Conservation (phyloP, 495 filamentous ascomycete genomes). For the Hamigera avellanea region DNA sequence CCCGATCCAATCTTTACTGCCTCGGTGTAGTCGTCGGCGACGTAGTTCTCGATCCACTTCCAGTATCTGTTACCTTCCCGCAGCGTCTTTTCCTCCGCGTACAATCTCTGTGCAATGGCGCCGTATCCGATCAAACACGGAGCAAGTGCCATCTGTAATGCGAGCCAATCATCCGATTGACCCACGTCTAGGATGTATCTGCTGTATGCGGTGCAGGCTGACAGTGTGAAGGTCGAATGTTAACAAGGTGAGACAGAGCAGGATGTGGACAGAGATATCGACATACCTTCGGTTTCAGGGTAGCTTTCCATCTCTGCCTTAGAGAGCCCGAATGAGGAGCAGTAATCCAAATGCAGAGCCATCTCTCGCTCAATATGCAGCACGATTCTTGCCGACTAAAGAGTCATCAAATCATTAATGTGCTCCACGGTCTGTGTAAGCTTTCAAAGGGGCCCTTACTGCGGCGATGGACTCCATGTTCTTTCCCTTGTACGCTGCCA, state of each 20-base stretch:
- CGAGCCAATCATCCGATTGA: constrained; percentile 74
- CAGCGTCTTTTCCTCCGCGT: constrained; percentile 38
- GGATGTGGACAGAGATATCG: neutral
- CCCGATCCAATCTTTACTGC: constrained; percentile 58
- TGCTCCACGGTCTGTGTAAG: neutral
- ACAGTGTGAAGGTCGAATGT: neutral
- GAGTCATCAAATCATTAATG: neutral
- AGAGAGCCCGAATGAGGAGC: constrained; percentile 66
- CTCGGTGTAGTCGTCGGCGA: constrained; percentile 60
- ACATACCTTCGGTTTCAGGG: constrained; percentile 61
- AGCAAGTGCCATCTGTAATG: constrained; percentile 68
- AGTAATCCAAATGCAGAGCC: constrained; percentile 69
- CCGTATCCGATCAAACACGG: constrained; percentile 83
- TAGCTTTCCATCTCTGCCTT: constrained; percentile 58
- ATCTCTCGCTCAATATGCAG: constrained; percentile 69
- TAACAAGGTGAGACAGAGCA: constrained; percentile 40
- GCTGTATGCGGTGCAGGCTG: constrained; percentile 37
- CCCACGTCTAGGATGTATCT: constrained; percentile 85
- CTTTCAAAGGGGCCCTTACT: constrained; percentile 20
- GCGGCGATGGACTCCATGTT: constrained; percentile 59
- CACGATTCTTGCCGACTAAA: constrained; percentile 57
- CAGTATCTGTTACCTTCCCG: constrained; percentile 70
- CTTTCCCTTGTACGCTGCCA: constrained; percentile 73
- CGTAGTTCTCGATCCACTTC: constrained; percentile 84
- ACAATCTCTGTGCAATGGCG: constrained; percentile 57